Conservation (phyloP, 176 grass and related monocot species). For the Guadua angustifolia region DNA sequence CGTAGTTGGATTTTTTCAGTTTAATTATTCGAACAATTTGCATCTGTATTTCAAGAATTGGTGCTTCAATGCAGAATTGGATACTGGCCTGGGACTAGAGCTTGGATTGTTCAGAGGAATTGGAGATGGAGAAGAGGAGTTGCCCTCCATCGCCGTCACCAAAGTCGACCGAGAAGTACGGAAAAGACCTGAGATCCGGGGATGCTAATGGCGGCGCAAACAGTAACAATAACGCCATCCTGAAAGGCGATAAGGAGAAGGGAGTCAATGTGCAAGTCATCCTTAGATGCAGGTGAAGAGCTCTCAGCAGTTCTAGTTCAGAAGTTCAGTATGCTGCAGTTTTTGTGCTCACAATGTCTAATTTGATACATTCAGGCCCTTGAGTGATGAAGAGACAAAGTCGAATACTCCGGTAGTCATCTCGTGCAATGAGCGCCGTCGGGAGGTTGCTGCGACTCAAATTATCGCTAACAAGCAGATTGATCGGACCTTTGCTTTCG, state of each 20-base stretch:
- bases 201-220: slow-evolving; percentile 67
- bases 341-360: slow-evolving; percentile 34
- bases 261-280: slow-evolving; percentile 99
- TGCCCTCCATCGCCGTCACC: slow-evolving; percentile 75
- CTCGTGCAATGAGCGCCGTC: slow-evolving; percentile 80
- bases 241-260: slow-evolving; percentile 85
- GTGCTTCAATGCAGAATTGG: slow-evolving; percentile 31
- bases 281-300: slow-evolving; percentile 86
- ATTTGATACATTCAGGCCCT: slow-evolving; percentile 61
- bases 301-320: slow-evolving; percentile 33
- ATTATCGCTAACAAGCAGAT: slow-evolving; percentile 98
- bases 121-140: slow-evolving; percentile 63
- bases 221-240: slow-evolving; percentile 42
- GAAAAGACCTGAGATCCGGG: slow-evolving; percentile 74
- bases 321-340: slow-evolving; percentile 32
- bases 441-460: slow-evolving; percentile 89
- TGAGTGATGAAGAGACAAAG: slow-evolving; percentile 91
- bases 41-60: slow-evolving; percentile 33
- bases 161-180: slow-evolving; percentile 71
- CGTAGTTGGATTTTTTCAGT: slow-evolving; percentile 21
- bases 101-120: slow-evolving; percentile 34
- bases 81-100: slow-evolving; percentile 8
- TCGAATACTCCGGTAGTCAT: slow-evolving; percentile 87
- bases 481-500: slow-evolving; percentile 84
- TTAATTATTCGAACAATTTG: slow-evolving; percentile 26